These are phyloP conservation scores for Trichoderma guizhouense DNA, from an alignment of 2,329 filamentous ascomycete genomes.

Conservation along the genomic window DNA sequence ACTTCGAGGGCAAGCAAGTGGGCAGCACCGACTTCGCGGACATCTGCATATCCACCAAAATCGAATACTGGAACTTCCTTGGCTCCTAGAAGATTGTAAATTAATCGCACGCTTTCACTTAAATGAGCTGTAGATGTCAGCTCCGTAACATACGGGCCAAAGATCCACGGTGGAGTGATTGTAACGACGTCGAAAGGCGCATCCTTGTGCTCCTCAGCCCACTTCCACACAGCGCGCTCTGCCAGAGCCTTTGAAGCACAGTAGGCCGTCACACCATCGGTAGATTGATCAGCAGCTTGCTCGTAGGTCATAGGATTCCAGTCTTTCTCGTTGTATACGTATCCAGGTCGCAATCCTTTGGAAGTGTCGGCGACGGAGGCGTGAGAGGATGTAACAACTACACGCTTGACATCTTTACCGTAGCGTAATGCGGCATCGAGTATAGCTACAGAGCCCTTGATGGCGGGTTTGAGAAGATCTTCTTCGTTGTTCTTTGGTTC, in stretches of 20 bases:
- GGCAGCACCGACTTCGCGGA: not conserved
- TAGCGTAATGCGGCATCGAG: not conserved
- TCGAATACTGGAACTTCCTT: not conserved
- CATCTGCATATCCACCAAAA: not conserved
- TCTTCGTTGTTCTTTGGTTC: not conserved
- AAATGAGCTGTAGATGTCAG: not conserved
- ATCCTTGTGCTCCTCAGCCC: conserved; percentile 19
- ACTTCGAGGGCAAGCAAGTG: not conserved
- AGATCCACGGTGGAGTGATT: conserved; percentile 2
- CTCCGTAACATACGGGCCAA: not conserved
- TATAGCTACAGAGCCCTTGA: not conserved
- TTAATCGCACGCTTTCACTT: not conserved
- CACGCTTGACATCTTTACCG: not conserved
- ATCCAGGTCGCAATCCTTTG: not conserved
- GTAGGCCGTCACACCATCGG: conserved; percentile 22
- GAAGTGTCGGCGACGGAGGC: not conserved
- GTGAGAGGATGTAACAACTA: not conserved
- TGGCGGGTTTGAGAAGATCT: not conserved
- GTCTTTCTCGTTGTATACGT: not conserved
- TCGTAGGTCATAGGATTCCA: not conserved
- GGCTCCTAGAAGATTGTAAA: not conserved
- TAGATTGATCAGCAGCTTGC: conserved; percentile 1
- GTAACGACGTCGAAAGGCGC: conserved; percentile 20
- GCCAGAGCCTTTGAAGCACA: conserved; percentile 49
- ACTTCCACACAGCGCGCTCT: conserved; percentile 63